Evolutionary conservation across 2,329 filamentous ascomycete species (phyloP), one percentile per base, ranked within the genome.

Genomic region (Drechslerella stenobrocha): DNA sequence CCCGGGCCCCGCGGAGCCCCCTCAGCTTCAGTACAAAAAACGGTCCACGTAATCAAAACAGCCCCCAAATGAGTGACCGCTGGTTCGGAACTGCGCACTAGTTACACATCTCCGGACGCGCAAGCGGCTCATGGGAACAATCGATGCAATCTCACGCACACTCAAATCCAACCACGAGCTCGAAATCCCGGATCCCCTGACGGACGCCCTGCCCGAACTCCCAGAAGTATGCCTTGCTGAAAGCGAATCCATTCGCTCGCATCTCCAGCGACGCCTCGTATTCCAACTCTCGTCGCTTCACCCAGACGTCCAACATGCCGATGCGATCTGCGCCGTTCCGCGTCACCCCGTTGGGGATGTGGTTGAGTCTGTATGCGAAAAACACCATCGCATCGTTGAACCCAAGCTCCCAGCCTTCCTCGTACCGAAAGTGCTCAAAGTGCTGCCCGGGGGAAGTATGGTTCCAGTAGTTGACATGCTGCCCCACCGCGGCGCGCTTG

Each of bases 291-390:
- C 83, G 78, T 74, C 82, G 84, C 73, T 81, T 75, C 11, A 80
- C 74, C 83, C 83, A 85, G n/a, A 83, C 70, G 63, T 85, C 82
- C 37, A 83, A 66, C 73, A 79, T 80, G 5, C 82, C 82, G 74
- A 85, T 82, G 72, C 76, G 80, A 72, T 84, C 82, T 4, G 75
- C 80, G 1, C 77, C 78, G 2, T 34, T 44, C 42, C 73, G 74
- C 2, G 73, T 72, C 15, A 78, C 72, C 44, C 76, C 73, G 40
- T 73, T 73, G 30, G 77, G 76, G 70, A 77, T 76, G 1, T 76
- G 75, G 64, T 82, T 67, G 13, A 56, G 34, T 40, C 63, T 26
- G 18, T 67, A 67, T 3, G 34, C 20, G 35, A 60, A 83, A 72
- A 85, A 84, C 0, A 72, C 72, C 53, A 77, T 69, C 0, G 81